Evolutionary conservation across 2,329 filamentous ascomycete species (phyloP), one percentile per base, ranked within the genome.

Genomic region (Paracamarosporium sp.): DNA sequence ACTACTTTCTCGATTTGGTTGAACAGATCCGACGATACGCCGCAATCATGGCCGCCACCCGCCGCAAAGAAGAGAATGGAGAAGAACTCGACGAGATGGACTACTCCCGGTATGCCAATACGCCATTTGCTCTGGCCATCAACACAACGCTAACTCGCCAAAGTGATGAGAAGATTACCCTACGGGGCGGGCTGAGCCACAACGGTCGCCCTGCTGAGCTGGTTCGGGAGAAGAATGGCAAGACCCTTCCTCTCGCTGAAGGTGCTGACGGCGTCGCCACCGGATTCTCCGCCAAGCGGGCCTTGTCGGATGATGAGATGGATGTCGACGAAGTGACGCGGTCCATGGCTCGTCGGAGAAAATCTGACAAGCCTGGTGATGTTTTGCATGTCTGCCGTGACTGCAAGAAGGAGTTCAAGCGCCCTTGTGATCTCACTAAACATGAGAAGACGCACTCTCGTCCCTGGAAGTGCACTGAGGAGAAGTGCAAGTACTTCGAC

Each of bases 381-480:
- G 87, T 94, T 48, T 88, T 91, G 46, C 90, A 94, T 79, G 87
- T 87, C 68, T 96, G 92, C 82, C 85, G 85, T 61, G 86, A 93
- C 73, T 98, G 94, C 69, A 73, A 72, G 64, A 97, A 97, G 80
- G 88, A 94, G 77, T 98, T 98, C 82, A 96, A 95, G 79, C 89
- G 95, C 61, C 92, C 92, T n/a, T 98, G 95, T 78, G 95, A 99
- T 76, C 82, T 98, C 57, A 97, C 93, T 65, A 98, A 98, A 83
- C 95, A 99, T 79, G 91, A 96, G 81, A 99, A 98, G 83, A 98
- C 94, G 0, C 95, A 99, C 77, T 93, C 92, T 55, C 91, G 95
- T 33, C 95, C 94, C 9, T 97, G 91, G 90, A 99, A 99, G 82
- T 99, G 95, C 78, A 85, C 88, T 6, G 82, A 91, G 22, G 73